Evolutionary conservation across 805 yeast genomes (phyloP), one percentile per base, ranked within the genome.

Genomic region (Monosporozyma siamensis): DNA sequence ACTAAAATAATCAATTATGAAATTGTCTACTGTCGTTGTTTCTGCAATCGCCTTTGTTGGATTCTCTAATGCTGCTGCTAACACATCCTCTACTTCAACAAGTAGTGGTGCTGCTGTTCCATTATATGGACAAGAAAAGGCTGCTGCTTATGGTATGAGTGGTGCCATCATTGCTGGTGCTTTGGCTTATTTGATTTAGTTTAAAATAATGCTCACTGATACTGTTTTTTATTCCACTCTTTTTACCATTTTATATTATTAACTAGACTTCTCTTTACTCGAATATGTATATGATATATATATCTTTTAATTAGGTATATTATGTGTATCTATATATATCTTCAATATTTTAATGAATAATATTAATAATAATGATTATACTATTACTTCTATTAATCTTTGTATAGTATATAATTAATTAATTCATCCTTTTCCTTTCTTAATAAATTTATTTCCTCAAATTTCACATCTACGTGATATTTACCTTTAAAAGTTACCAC

Each of bases 391-490:
- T 12, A 14, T 17, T 18, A 17, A 25, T 29, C 38, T 17, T 57
- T 55, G 41, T 50, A 57, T 34, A 59, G 40, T 21, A 57, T 50
- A 43, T 59, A 59, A 27, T 58, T 51, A 4, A 60, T 51, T 12
- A 54, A 21, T 43, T 58, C 43, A n/a, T 47, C 55, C 25, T 52
- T 43, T 30, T 59, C 64, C 25, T 47, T 47, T 24, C 61, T 46
- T 37, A 59, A 39, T 15, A 61, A 48, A 39, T 53, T 56, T n/a
- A 61, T 54, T 40, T 56, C 57, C 24, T 54, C 50, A 34, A 61
- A 40, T 32, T 52, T 54, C 22, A 55, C 55, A 42, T 60, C 61
- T 15, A 58, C 54, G 38, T 60, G 63, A 40, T 50, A 60, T 29
- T 54, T 53, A 8, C 64, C 66, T 35, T 51, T 56, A 45, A 50